Percentiles rank a stretch among this genome's conserved stretches.
Evolutionary conservation across 768 basidiomycete species (phyloP).

Genomic region (Podaxis sp.): DNA sequence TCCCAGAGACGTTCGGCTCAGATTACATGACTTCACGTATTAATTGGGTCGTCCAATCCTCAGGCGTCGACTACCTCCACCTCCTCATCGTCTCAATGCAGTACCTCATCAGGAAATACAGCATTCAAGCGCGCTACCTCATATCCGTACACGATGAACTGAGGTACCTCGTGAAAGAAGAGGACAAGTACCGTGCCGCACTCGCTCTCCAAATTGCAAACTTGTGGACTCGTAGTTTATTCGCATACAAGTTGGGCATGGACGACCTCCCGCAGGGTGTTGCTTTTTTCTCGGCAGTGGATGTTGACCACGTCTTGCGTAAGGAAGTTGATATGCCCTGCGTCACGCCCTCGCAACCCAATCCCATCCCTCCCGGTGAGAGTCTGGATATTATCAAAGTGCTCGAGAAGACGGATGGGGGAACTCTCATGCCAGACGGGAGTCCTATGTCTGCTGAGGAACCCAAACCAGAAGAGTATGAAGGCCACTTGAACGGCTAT

Average conservation of each 20-base stretch:
- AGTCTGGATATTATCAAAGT: slow-evolving; percentile 69
- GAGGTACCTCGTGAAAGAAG: slow-evolving; percentile 87
- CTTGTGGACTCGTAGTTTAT: slow-evolving; percentile 89
- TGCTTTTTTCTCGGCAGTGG: slow-evolving; percentile 96
- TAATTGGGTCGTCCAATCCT: slow-evolving; percentile 99
- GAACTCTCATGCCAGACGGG: slow-evolving; percentile 63
- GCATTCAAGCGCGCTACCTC: slow-evolving; percentile 88
- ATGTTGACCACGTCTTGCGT: slow-evolving; percentile 85
- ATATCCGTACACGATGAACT: slow-evolving; percentile 98
- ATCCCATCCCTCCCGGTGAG: slow-evolving; percentile 84
- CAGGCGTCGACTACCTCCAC: slow-evolving; percentile 97
- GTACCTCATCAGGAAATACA: slow-evolving; percentile 75
- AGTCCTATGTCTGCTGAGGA: slow-evolving; percentile 43
- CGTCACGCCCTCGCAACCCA: slow-evolving; percentile 88
- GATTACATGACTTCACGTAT: slow-evolving; percentile 96
- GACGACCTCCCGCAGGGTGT: slow-evolving; percentile 94
- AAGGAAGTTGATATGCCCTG: slow-evolving; percentile 98
- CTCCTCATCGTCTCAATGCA: slow-evolving; percentile 96
- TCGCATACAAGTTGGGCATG: slow-evolving; percentile 93
- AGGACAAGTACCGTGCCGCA: slow-evolving; percentile 87
- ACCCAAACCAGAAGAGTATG: slow-evolving; percentile 17
- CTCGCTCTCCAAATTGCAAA: slow-evolving; percentile 95
- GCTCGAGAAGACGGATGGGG: slow-evolving; percentile 68
- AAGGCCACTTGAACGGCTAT: slow-evolving; percentile 50
- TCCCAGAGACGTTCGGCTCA: slow-evolving; percentile 76